These are phyloP conservation scores for Ophiocordyceps camponoti-saundersi DNA, from an alignment of 2,329 filamentous ascomycete genomes.

Conservation along the genomic window DNA sequence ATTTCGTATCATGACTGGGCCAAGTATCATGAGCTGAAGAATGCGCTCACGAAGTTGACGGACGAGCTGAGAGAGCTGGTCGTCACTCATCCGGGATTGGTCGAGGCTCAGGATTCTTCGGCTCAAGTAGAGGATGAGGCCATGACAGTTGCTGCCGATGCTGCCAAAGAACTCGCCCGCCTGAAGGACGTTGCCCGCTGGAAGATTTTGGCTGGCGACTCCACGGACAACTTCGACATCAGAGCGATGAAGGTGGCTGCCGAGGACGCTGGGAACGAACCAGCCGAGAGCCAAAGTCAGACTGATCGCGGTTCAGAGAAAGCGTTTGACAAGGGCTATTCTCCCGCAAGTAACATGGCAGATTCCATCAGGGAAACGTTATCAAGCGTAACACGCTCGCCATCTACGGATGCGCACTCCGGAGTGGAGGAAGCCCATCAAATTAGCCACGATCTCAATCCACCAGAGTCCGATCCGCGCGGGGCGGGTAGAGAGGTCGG, in stretches of 20 bases:
- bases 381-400: neutral
- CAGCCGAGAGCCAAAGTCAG: slow-evolving; percentile 5
- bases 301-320: neutral
- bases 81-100: slow-evolving; percentile 53
- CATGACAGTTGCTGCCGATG: slow-evolving; percentile 63
- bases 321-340: neutral
- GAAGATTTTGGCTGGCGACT: slow-evolving; percentile 65
- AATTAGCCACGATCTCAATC: too few relatives aligned
- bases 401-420: neutral
- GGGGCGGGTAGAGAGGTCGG: too few relatives aligned
- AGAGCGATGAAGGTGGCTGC: slow-evolving; percentile 42
- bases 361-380: neutral
- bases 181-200: slow-evolving; percentile 72
- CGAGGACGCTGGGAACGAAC: slow-evolving; percentile 16
- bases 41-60: slow-evolving; percentile 70
- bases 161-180: slow-evolving; percentile 62
- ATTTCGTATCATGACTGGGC: slow-evolving; percentile 96
- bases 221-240: slow-evolving; percentile 64
- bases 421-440: neutral
- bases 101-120: slow-evolving; percentile 48
- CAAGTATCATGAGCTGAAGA: slow-evolving; percentile 79
- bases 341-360: neutral
- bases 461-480: too few relatives aligned
- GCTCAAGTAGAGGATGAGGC: slow-evolving; percentile 58
- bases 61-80: slow-evolving; percentile 64